These are phyloP conservation scores for Colletotrichum abscissum DNA, from an alignment of 2,329 filamentous ascomycete genomes.

Conservation along the genomic window DNA sequence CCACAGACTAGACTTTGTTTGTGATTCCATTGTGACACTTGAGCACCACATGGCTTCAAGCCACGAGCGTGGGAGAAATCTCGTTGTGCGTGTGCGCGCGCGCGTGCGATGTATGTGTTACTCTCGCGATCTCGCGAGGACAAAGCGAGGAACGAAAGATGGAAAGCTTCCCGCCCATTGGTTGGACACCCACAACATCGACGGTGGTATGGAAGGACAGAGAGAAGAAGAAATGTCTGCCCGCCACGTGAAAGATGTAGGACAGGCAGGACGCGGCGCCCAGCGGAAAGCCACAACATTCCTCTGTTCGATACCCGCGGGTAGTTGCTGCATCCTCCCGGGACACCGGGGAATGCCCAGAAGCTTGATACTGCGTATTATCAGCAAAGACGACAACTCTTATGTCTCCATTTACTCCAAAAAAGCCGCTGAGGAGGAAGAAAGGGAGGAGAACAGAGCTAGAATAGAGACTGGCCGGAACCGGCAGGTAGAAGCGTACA, in stretches of 20 bases:
- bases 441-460: too few species aligned
- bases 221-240: not conserved
- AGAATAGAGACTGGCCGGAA: too few species aligned
- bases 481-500: too few species aligned
- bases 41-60: not conserved
- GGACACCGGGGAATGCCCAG: too few species aligned
- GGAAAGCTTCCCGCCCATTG: not conserved
- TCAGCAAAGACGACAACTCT: not conserved
- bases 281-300: not conserved
- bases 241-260: slow-evolving; percentile 11
- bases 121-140: not conserved
- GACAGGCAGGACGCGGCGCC: not conserved
- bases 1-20: not conserved
- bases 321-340: not conserved
- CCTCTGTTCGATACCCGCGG: not conserved
- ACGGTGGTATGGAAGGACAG: not conserved
- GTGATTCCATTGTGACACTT: not conserved
- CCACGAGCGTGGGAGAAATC: not conserved
- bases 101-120: not conserved
- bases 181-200: too few species aligned
- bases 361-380: not conserved
- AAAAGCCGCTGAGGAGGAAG: too few species aligned
- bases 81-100: not conserved
- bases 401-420: too few species aligned
- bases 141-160: not conserved